Evolutionary conservation across 1,284 basidiomycete species (phyloP).

Genomic region (Filobasidium uniguttulatum): DNA sequence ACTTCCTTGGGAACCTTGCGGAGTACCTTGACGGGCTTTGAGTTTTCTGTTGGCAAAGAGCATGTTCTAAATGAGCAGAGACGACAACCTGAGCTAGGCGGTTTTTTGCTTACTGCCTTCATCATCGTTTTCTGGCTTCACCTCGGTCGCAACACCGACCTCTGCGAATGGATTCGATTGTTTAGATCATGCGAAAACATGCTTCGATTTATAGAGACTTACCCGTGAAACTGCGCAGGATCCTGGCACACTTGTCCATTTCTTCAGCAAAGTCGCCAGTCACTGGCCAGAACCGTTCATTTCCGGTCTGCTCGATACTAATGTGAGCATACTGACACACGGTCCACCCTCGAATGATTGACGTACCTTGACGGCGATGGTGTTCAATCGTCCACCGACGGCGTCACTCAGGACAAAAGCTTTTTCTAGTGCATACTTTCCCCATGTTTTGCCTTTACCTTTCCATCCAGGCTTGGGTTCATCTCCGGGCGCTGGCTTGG

Average conservation of each 20-base stretch:
- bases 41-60: conserved; percentile 27
- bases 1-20: conserved; percentile 43
- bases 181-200: neutral
- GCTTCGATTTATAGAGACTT: conserved; percentile 17
- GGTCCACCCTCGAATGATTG: neutral
- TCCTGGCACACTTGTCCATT: conserved; percentile 42
- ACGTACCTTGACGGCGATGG: conserved; percentile 27
- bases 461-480: conserved; percentile 26
- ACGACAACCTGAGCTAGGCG: neutral
- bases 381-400: conserved; percentile 31
- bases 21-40: conserved; percentile 36
- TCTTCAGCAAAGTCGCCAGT: conserved; percentile 41
- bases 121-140: neutral
- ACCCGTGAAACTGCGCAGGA: conserved; percentile 39
- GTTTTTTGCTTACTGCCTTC: neutral
- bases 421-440: conserved; percentile 29
- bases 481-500: neutral
- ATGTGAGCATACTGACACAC: neutral
- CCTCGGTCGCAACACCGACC: neutral
- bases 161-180: neutral
- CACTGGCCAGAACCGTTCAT: conserved; percentile 43
- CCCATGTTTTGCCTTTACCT: conserved; percentile 23
- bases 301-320: conserved; percentile 26
- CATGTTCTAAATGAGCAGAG: conserved; percentile 5
- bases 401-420: conserved; percentile 26